A percentile compares a stretch with the other conserved stretches of the same genome.
Conservation (phyloP, 2,329 filamentous ascomycete species). For the Zymoseptoria brevis region DNA sequence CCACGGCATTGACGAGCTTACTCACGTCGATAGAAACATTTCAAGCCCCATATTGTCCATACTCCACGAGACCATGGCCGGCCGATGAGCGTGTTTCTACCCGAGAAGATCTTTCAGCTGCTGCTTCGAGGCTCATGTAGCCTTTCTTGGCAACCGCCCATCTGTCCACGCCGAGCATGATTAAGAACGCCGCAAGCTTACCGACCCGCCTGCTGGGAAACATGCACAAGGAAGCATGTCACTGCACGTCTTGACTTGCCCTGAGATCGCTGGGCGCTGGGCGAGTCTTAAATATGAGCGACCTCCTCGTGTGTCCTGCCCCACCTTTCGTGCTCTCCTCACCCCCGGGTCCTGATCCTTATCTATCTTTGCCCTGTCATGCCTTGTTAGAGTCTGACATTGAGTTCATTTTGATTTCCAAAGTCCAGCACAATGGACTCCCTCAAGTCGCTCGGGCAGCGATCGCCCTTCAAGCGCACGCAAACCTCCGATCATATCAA, state of each 20-base stretch:
- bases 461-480: conserved; percentile 13
- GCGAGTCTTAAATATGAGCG: neutral
- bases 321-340: neutral
- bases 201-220: neutral
- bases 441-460: conserved; percentile 7
- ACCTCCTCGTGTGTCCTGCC: neutral
- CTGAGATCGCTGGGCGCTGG: neutral
- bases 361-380: neutral
- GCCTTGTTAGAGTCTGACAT: neutral
- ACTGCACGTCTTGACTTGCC: neutral
- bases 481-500: conserved; percentile 10
- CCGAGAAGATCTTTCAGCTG: neutral
- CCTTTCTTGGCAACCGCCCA: neutral
- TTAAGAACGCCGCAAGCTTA: neutral
- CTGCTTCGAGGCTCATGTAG: neutral
- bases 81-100: neutral
- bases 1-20: neutral
- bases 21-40: neutral
- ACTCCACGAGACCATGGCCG: neutral
- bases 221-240: neutral
- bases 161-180: neutral
- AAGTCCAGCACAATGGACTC: conserved; percentile 5
- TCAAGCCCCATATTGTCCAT: neutral
- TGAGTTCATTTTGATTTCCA: neutral
- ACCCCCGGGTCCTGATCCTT: neutral